These are phyloP conservation scores for Jamesozyma spencerorum DNA, from an alignment of 805 yeast genomes.

Conservation along the genomic window DNA sequence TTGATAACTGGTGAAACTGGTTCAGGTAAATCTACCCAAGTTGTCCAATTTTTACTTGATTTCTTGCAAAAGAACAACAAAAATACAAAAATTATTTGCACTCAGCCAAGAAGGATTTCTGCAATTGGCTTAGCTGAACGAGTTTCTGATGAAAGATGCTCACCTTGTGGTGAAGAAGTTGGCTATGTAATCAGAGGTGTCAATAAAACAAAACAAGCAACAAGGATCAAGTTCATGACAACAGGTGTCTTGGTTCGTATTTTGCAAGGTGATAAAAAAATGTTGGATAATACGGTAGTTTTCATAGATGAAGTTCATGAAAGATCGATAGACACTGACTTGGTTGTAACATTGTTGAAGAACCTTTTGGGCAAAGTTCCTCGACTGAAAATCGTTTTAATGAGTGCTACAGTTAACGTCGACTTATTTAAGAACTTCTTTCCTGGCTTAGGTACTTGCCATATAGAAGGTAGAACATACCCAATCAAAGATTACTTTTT, in stretches of 20 bases:
- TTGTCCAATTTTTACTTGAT: conserved; percentile 83
- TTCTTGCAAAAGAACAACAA: conserved; percentile 38
- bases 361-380: conserved; percentile 38
- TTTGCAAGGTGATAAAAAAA: conserved; percentile 45
- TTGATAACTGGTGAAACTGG: conserved; percentile 95
- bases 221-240: conserved; percentile 80
- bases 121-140: conserved; percentile 92
- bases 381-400: conserved; percentile 60
- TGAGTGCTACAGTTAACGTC: conserved; percentile 90
- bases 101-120: conserved; percentile 94
- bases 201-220: conserved; percentile 47
- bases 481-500: conserved; percentile 75
- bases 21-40: conserved; percentile 93
- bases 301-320: conserved; percentile 97
- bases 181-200: conserved; percentile 92
- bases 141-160: conserved; percentile 69
- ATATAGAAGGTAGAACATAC: conserved; percentile 87
- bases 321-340: conserved; percentile 83
- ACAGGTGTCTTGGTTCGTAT: conserved; percentile 86
- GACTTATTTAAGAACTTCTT: conserved; percentile 61
- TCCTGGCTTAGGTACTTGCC: conserved; percentile 50
- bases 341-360: conserved; percentile 68
- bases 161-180: conserved; percentile 46
- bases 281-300: conserved; percentile 51
- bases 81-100: conserved; percentile 60